A percentile compares a stretch with the other conserved stretches of the same genome.
phyloP scores from a whole-genome alignment of 2,329 filamentous ascomycete species.

The Pseudogymnoascus sp. region DNA sequence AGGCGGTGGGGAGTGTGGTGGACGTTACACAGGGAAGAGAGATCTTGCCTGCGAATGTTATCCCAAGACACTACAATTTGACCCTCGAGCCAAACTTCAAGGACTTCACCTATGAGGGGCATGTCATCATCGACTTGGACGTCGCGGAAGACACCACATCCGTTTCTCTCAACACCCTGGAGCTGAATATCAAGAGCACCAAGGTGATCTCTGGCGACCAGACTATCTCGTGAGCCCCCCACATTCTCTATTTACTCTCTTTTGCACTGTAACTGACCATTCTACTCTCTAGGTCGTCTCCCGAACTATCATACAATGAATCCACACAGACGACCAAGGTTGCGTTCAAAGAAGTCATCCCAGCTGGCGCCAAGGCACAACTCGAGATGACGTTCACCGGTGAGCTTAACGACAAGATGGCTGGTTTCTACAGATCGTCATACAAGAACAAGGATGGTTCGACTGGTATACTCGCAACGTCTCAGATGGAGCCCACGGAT shows the following conservation, averaged over 20 bases:
- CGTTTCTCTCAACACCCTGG: slow-evolving; percentile 80
- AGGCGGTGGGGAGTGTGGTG: slow-evolving; percentile 47
- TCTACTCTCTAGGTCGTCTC: slow-evolving; percentile 47
- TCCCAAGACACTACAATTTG: slow-evolving; percentile 85
- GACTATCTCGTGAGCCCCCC: slow-evolving; percentile 36
- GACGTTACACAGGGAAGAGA: slow-evolving; percentile 63
- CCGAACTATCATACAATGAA: slow-evolving; percentile 65
- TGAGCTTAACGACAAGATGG: slow-evolving; percentile 87
- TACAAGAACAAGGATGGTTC: slow-evolving; percentile 78
- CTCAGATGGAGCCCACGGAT: slow-evolving; percentile 96
- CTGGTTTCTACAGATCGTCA: slow-evolving; percentile 92
- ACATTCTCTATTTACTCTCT: slow-evolving; percentile 14
- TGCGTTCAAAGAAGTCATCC: slow-evolving; percentile 64
- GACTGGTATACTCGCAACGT: slow-evolving; percentile 76
- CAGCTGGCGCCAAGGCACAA: slow-evolving; percentile 69
- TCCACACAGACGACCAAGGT: slow-evolving; percentile 76
- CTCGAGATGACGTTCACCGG: slow-evolving; percentile 73
- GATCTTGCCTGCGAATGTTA: slow-evolving; percentile 84
- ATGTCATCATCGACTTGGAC: slow-evolving; percentile 78
- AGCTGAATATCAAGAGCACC: slow-evolving; percentile 73
- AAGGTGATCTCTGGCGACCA: slow-evolving; percentile 57
- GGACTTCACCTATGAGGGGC: slow-evolving; percentile 80
- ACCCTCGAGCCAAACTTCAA: slow-evolving; percentile 86
- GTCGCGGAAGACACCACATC: slow-evolving; percentile 77
- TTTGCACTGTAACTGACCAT: slow-evolving; percentile 20